phyloP scores from a whole-genome alignment of 495 filamentous ascomycete species.

The Penicillium lagena region DNA sequence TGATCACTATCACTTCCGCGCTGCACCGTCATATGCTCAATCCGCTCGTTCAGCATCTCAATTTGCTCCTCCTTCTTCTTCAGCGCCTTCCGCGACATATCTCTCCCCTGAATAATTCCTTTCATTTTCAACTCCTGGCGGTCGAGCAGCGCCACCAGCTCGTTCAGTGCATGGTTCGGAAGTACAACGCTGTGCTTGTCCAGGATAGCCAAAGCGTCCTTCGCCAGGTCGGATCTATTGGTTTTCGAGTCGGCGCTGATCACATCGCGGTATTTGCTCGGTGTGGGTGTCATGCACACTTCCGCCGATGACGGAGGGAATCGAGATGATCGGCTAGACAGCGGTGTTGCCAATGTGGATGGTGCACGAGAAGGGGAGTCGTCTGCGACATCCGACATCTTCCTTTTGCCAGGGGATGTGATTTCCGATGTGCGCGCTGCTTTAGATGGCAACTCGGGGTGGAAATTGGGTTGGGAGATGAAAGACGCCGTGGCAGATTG shows the following conservation, averaged over 20 bases:
- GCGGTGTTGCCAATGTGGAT: slow-evolving; percentile 14
- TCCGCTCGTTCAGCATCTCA: slow-evolving; percentile 46
- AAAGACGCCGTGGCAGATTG: slow-evolving; percentile 5
- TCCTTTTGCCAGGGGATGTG: slow-evolving; percentile 50
- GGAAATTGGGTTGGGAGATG: slow-evolving; percentile 16
- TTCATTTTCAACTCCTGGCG: slow-evolving; percentile 47
- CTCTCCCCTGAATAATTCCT: slow-evolving; percentile 55
- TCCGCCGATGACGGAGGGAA: slow-evolving; percentile 26
- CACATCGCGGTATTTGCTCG: slow-evolving; percentile 36
- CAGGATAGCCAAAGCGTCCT: slow-evolving; percentile 45
- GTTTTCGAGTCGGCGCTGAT: slow-evolving; percentile 14
- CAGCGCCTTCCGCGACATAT: slow-evolving; percentile 53
- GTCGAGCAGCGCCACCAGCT: slow-evolving; percentile 44
- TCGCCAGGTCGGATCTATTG: slow-evolving; percentile 43
- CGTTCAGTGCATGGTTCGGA: slow-evolving; percentile 28
- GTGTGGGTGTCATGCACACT: slow-evolving; percentile 43
- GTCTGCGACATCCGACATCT: slow-evolving; percentile 24
- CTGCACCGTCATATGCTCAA: slow-evolving; percentile 4
- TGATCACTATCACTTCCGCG: no score
- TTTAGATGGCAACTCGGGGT: slow-evolving; percentile 24
- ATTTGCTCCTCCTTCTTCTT: slow-evolving; percentile 57
- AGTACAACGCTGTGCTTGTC: slow-evolving; percentile 40
- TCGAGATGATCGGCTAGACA: slow-evolving; percentile 13
- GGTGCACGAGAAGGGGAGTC: slow-evolving; percentile 1
- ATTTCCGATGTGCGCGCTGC: slow-evolving; percentile 32